Base-by-base conservation (phyloP, 2,329 filamentous ascomycete species). In the Blastomyces gilchristii region DNA sequence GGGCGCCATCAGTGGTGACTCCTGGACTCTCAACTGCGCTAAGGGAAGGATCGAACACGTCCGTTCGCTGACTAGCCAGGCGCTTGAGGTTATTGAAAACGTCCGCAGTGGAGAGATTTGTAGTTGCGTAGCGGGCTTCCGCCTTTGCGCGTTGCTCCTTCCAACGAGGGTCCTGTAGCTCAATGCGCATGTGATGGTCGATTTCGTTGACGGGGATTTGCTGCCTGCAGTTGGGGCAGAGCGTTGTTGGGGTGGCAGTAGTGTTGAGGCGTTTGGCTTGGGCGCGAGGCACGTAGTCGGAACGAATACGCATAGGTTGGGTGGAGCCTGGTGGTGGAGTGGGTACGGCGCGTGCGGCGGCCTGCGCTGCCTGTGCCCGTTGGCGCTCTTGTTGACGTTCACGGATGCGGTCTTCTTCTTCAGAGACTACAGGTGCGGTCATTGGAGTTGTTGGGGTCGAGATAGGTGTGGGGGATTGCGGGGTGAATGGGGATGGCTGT, bases 41-140 rank as follows among this genome's bases (percentile, higher is more conserved):
- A 16, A 74, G 68, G 9, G 75, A 71, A 8, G 75, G 78, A 68
- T 97, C 92, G 68, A 96, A 96, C 22, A 97, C 84, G 70, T 97
- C 93, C 67, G 84, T 88, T 57, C 93, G 85, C 75, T 96, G 90
- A 68, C 90, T 92, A 31, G 92, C 91, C 60, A 97, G 81, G n/a
- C 93, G 87, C 80, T 97, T 97, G 66, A 97, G 83, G 73, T 97
- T 97, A 74, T 91, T 92, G 60, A 91, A 92, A 56, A 96, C 91
- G 69, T 97, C 93, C 43, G 83, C 85, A 3, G 90, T 93, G 0
- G 88, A 90, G 11, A 96, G 78, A 70, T 96, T 97, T 11, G 91
- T 95, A 0, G 89, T 92, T 1, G 90, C 85, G 67, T 88, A 90
- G 66, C 93, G 87, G 14, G 89, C 86, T 56, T 96, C 91, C 18